These are phyloP conservation scores for Sugiyamaella marilandica DNA, from an alignment of 805 yeast species.

Conservation along the genomic window DNA sequence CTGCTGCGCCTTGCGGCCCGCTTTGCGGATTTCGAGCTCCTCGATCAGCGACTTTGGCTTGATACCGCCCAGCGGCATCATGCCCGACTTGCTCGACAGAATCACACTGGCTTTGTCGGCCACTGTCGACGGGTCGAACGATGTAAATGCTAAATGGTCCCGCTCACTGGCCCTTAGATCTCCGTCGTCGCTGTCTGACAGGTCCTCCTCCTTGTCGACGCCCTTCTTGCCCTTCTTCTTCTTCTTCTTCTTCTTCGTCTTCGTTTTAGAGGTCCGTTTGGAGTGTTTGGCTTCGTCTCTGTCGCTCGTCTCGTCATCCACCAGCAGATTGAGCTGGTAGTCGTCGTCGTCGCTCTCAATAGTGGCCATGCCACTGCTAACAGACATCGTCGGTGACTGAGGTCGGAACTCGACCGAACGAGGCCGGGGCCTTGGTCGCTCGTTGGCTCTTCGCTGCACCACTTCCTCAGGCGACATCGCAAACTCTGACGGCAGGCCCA, in stretches of 20 bases:
- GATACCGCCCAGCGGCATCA: constrained; percentile 9
- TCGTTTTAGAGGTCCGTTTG: background rate
- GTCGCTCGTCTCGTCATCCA: constrained; percentile 6
- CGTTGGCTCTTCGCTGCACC: background rate
- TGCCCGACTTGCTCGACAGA: constrained; percentile 2
- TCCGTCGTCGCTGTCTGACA: constrained; percentile 12
- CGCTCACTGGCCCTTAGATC: constrained; percentile 3
- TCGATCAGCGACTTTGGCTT: constrained; percentile 34
- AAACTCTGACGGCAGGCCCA: constrained; percentile 1
- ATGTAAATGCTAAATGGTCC: constrained; percentile 28
- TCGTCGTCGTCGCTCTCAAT: constrained; percentile 29
- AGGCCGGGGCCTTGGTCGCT: background rate
- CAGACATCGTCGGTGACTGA: constrained; percentile 19
- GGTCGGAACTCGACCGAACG: constrained; percentile 6
- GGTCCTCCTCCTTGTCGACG: constrained; percentile 12
- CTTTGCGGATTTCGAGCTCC: constrained; percentile 35
- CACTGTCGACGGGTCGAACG: constrained; percentile 24
- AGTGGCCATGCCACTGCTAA: constrained; percentile 31
- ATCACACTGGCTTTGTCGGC: constrained; percentile 7
- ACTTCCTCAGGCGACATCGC: background rate
- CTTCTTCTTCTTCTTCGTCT: constrained; percentile 4
- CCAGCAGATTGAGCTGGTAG: constrained; percentile 17
- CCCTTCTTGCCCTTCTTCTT: constrained; percentile 2
- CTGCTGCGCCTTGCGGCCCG: constrained; percentile 28
- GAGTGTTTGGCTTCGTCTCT: background rate